Conservation (phyloP, 2,329 filamentous ascomycete species). For the Beauveria pseudobassiana region DNA sequence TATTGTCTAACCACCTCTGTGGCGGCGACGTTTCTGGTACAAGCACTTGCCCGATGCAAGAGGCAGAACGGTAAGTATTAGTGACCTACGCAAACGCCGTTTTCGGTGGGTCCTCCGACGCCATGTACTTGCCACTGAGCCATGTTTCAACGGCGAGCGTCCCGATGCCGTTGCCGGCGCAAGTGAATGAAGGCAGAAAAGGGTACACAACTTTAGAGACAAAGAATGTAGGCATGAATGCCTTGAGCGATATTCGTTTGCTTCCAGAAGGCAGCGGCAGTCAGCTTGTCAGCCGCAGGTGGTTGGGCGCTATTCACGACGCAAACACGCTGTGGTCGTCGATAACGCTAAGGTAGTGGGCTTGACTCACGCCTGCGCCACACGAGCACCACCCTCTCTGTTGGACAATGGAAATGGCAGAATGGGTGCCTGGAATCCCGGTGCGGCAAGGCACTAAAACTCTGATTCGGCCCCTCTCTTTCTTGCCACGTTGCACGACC, state of each 20-base stretch:
- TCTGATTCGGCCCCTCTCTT: background rate
- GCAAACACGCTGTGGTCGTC: background rate
- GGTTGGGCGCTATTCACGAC: background rate
- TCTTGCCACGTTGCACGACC: background rate
- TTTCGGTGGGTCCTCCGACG: slow-evolving; percentile 2
- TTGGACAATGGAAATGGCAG: no score
- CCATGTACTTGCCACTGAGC: background rate
- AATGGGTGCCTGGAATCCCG: background rate
- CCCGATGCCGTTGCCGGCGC: no score
- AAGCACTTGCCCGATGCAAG: background rate
- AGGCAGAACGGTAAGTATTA: slow-evolving; percentile 1
- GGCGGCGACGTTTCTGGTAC: slow-evolving; percentile 19
- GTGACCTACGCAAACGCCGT: slow-evolving; percentile 1
- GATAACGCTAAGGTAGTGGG: background rate
- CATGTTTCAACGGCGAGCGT: background rate
- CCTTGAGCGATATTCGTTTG: background rate
- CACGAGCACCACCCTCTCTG: no score
- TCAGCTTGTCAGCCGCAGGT: background rate
- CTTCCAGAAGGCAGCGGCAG: background rate
- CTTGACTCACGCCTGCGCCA: slow-evolving; percentile 6
- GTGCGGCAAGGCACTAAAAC: background rate
- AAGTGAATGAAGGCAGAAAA: background rate
- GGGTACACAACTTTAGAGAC: no score
- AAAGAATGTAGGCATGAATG: no score
- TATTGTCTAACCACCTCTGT: background rate